These are phyloP conservation scores for Venturiaceae sp. DNA, from an alignment of 2,329 filamentous ascomycete genomes.

Conservation along the genomic window DNA sequence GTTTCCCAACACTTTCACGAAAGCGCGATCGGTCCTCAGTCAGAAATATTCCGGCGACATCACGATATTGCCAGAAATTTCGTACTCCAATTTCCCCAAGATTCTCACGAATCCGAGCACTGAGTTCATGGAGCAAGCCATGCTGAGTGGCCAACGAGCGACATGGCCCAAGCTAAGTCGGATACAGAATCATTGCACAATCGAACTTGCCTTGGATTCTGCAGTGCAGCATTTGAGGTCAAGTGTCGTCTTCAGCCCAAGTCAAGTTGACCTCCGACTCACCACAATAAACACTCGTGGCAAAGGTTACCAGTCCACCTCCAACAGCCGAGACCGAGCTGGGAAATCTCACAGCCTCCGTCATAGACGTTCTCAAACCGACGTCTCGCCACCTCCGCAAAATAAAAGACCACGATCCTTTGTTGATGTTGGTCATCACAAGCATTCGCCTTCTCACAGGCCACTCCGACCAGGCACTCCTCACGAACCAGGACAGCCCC, in stretches of 20 bases:
- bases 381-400: background rate
- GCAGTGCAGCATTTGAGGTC: conserved; percentile 61
- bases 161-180: conserved; percentile 87
- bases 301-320: background rate
- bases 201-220: conserved; percentile 74
- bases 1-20: conserved; percentile 69
- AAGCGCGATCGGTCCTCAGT: conserved; percentile 69
- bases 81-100: conserved; percentile 61
- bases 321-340: background rate
- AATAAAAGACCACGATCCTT: background rate
- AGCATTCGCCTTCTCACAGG: background rate
- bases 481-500: background rate
- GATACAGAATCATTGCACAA: conserved; percentile 77
- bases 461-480: background rate
- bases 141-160: conserved; percentile 69
- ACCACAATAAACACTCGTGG: conserved; percentile 9
- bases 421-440: background rate
- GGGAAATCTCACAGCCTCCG: background rate
- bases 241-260: conserved; percentile 58
- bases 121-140: conserved; percentile 77
- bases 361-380: background rate
- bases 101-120: conserved; percentile 76
- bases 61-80: conserved; percentile 78
- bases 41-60: conserved; percentile 94
- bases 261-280: conserved; percentile 37